Base-by-base conservation (phyloP, 495 filamentous ascomycete species). In the Podospora pseudocomata region DNA sequence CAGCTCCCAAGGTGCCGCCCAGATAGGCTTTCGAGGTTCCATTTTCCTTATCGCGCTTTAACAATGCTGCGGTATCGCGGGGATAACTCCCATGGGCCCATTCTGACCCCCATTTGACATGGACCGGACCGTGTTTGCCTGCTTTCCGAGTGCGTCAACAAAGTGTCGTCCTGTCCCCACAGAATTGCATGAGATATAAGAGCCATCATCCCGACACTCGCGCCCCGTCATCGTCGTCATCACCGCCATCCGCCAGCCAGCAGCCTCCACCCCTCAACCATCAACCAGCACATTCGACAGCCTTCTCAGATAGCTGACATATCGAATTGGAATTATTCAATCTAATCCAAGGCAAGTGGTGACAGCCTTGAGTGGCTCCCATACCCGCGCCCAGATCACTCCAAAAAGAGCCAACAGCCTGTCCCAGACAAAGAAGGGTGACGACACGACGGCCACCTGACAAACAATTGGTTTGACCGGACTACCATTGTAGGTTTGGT, bases 61-160 rank as follows among this genome's bases (percentile, higher is more conserved):
- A 73, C 71, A 73, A 49, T 49, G 39, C 30, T 19, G 60, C 32
- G 19, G 73, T 73, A 72, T 66, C 67, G 65, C 55, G 53, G 27
- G 62, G 19, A n/a, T 63, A 66, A 44, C 28, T 39, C 9, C 55
- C n/a, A 58, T 58, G 55, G 55, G 55, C 13, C 55, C 55, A 58
- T 58, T 58, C 39, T 58, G 55, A 58, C n/a, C 23, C 55, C 55
- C 55, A 58, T 58, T 58, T 58, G 55, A 58, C 55, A 58, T 58
- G 55, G 23, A 58, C n/a, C 55, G 55, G 55, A 58, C 55, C 55
- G 55, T 58, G 55, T 58, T 58, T 23, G 23, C 55, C 11, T 58
- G 39, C 39, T n/a, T 58, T 26, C 23, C n/a, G 55, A 58, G 55
- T 58, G 55, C 55, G 23, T 58, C n/a, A 19, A 58, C 15, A 9